Evolutionary conservation across 345 rosid genomes (phyloP).

Genomic region (Linum trigynum): DNA sequence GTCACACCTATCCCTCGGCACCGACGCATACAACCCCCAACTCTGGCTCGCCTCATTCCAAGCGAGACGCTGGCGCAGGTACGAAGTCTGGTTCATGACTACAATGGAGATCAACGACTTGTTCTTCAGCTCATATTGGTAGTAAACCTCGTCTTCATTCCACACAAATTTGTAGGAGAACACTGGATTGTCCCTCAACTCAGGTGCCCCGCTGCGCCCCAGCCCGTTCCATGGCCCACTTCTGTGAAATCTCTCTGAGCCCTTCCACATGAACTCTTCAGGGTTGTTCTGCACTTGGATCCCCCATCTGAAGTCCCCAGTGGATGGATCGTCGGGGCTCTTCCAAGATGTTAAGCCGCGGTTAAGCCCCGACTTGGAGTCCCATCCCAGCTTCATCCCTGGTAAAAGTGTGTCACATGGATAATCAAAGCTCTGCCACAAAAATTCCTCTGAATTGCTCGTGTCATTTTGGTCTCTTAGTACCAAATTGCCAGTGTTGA

Average conservation of each 20-base stretch:
- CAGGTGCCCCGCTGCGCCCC: conserved; percentile 4
- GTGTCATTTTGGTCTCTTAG: not conserved
- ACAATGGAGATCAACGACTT: not conserved
- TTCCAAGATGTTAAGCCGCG: not conserved
- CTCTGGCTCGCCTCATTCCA: not conserved
- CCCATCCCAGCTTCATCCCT: conserved; percentile 2
- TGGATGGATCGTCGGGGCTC: not conserved
- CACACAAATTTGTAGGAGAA: not conserved
- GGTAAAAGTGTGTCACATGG: not conserved
- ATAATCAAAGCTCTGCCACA: conserved; percentile 5
- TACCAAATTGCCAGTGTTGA: not conserved
- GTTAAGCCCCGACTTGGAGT: not conserved
- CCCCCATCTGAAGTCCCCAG: not conserved
- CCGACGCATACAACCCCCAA: not conserved
- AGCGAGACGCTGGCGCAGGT: not conserved
- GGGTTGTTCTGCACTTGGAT: not conserved
- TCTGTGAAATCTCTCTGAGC: not conserved
- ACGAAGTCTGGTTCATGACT: conserved; percentile 5
- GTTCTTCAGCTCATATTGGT: not conserved
- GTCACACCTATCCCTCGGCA: conserved; percentile 10
- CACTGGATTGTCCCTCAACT: conserved; percentile 2
- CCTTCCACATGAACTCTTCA: conserved; percentile 2
- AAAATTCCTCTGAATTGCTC: not conserved
- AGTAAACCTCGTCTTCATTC: conserved; percentile 4
- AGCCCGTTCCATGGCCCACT: conserved; percentile 16